phyloP scores from a whole-genome alignment of 345 rosid species.

The Eucalyptus melliodora region DNA sequence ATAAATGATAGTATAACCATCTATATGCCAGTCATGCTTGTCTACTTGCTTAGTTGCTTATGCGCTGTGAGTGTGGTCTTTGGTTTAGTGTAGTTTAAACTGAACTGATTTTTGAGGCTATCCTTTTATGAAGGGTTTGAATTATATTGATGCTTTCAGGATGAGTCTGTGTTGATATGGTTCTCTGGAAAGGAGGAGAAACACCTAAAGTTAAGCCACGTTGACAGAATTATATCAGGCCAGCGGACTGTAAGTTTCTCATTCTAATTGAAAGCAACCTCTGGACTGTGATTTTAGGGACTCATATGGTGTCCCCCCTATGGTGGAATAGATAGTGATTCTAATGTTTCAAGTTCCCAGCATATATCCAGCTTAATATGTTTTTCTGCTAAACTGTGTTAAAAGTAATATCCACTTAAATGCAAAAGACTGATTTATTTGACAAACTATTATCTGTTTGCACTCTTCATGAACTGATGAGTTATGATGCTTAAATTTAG shows the following conservation, averaged over 20 bases:
- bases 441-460: neutral
- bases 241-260: constrained; percentile 89
- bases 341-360: neutral
- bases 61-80: neutral
- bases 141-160: constrained; percentile 38
- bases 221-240: constrained; percentile 85
- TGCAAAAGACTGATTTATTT: neutral
- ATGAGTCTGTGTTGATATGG: constrained; percentile 95
- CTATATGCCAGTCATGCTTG: neutral
- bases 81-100: neutral
- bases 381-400: neutral
- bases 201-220: constrained; percentile 78
- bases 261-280: neutral
- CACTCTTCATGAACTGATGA: neutral
- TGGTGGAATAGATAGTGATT: neutral
- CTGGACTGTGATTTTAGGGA: neutral
- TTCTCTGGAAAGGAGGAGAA: constrained; percentile 91
- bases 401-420: neutral
- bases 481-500: neutral
- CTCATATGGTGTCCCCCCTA: neutral
- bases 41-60: neutral
- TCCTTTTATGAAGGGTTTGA: neutral
- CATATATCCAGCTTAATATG: neutral
- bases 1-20: neutral
- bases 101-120: neutral